A percentile compares a stretch with the other conserved stretches of the same genome.
phyloP scores from a whole-genome alignment of 2,329 filamentous ascomycete genomes.

The Aureobasidium sp. region DNA sequence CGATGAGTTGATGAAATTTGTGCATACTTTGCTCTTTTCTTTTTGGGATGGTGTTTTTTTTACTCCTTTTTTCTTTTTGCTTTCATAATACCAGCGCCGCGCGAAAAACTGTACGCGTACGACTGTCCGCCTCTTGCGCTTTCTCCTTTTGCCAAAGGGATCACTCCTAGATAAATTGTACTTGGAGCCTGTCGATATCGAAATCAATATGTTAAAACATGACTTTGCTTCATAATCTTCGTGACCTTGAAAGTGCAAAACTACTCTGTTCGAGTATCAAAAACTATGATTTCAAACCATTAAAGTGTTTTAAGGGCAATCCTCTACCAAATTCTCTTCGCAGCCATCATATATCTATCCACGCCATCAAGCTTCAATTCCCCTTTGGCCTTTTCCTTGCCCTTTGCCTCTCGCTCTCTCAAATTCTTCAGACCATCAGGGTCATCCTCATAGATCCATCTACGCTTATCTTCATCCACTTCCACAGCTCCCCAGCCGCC shows the following conservation, averaged over 20 bases:
- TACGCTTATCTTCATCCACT: conserved; percentile 76
- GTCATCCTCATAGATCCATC: conserved; percentile 84
- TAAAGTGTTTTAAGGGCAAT: neutral
- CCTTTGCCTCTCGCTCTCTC: conserved; percentile 54
- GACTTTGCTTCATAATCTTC: neutral
- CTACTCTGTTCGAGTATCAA: neutral
- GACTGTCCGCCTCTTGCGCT: neutral
- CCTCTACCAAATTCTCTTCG: conserved; percentile 85
- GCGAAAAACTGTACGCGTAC: conserved; percentile 7
- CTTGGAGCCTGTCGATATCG: neutral
- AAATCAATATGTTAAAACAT: neutral
- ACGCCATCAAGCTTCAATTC: conserved; percentile 58
- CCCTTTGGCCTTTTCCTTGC: conserved; percentile 39
- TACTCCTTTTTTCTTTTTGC: neutral
- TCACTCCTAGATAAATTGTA: conserved; percentile 9
- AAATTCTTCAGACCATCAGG: conserved; percentile 58
- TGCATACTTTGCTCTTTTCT: neutral
- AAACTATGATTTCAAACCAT: neutral
- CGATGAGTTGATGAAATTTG: conserved; percentile 11
- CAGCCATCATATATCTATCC: conserved; percentile 86
- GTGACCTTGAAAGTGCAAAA: no score
- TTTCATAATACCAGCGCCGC: conserved; percentile 9
- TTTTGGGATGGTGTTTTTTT: neutral
- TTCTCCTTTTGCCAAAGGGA: neutral
- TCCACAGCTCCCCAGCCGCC: conserved; percentile 83